A percentile compares a stretch with the other conserved stretches of the same genome.
phyloP scores from a whole-genome alignment of 345 rosid species.

The Mangifera indica region DNA sequence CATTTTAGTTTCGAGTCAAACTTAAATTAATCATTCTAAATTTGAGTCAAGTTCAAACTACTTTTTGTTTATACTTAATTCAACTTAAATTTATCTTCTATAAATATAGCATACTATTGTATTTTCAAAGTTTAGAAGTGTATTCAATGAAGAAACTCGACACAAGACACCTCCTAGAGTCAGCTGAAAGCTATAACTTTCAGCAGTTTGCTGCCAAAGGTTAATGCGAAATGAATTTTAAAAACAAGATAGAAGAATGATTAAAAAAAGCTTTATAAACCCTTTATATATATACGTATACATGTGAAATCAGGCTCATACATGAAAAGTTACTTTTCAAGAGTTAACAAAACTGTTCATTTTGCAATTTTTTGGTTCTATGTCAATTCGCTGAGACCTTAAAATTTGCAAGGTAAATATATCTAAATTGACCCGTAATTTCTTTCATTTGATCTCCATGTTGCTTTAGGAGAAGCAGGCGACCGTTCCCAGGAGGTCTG shows the following conservation, averaged over 20 bases:
- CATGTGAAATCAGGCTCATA: not conserved
- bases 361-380: not conserved
- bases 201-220: too few relatives aligned
- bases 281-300: not conserved
- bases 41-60: too few relatives aligned
- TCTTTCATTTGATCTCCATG: conserved; percentile 40
- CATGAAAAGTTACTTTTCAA: not conserved
- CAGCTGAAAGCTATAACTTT: too few relatives aligned
- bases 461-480: conserved; percentile 42
- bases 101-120: too few relatives aligned
- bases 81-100: too few relatives aligned
- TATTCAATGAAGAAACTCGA: too few relatives aligned
- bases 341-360: not conserved
- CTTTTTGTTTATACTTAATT: too few relatives aligned
- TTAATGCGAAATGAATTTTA: too few relatives aligned
- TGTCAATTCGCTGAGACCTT: not conserved
- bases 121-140: too few relatives aligned
- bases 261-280: not conserved
- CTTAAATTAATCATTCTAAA: too few relatives aligned
- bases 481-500: conserved; percentile 74
- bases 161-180: too few relatives aligned
- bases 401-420: not conserved
- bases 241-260: not conserved
- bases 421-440: conserved; percentile 65
- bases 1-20: too few relatives aligned